Percentiles rank a stretch among this genome's conserved stretches.
Evolutionary conservation across 768 basidiomycete species (phyloP).

Genomic region (Albatrellus ellisii): DNA sequence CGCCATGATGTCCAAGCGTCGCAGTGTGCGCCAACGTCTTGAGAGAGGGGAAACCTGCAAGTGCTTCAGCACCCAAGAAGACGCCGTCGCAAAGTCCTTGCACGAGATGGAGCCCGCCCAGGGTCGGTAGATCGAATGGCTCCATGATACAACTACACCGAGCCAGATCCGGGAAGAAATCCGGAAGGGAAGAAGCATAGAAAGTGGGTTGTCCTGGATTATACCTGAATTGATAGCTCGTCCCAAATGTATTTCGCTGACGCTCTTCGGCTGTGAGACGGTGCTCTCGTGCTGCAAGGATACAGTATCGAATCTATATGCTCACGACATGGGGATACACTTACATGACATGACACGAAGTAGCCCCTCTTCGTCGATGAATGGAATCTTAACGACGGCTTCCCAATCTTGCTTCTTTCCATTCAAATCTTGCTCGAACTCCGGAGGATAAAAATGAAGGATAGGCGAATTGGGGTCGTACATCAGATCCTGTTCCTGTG

Average conservation of each 20-base stretch:
- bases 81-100: slow-evolving; percentile 85
- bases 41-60: slow-evolving; percentile 95
- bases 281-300: slow-evolving; percentile 53
- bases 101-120: slow-evolving; percentile 75
- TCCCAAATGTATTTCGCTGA: slow-evolving; percentile 62
- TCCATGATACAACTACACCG: slow-evolving; percentile 73
- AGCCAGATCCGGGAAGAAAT: slow-evolving; percentile 84
- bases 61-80: slow-evolving; percentile 66
- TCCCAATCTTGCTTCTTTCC: slow-evolving; percentile 99
- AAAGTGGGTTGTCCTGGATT: slow-evolving; percentile 43
- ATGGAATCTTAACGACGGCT: slow-evolving; percentile 96
- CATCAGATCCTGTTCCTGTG: slow-evolving; percentile 71
- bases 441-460: slow-evolving; percentile 83
- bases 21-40: slow-evolving; percentile 76
- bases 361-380: slow-evolving; percentile 76
- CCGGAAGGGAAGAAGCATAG: slow-evolving; percentile 88
- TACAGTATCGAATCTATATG: slow-evolving; percentile 3
- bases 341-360: slow-evolving; percentile 73
- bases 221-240: slow-evolving; percentile 70
- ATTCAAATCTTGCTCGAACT: slow-evolving; percentile 90
- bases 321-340: slow-evolving; percentile 15
- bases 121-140: slow-evolving; percentile 77
- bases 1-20: slow-evolving; percentile 70
- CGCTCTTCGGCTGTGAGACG: slow-evolving; percentile 67
- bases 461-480: slow-evolving; percentile 73